Conservation (phyloP, 1,139 yeast species). For the Protomyces arabidopsidicola region DNA sequence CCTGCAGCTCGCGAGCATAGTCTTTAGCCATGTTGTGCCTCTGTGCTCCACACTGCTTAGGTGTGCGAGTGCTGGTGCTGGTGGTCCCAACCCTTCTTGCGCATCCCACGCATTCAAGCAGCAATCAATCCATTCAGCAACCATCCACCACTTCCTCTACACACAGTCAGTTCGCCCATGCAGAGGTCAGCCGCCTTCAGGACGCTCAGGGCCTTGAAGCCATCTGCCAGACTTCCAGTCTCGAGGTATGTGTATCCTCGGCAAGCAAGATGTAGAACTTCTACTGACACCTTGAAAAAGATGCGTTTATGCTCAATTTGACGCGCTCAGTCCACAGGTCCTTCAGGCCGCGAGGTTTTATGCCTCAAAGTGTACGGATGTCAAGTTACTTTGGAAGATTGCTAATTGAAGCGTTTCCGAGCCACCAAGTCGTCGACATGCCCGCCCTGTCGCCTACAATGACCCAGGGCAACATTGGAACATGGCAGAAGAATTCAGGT, state of each 20-base stretch:
- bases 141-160: background rate
- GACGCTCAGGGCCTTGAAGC: slow-evolving; percentile 14
- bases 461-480: slow-evolving; percentile 93
- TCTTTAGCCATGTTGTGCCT: background rate
- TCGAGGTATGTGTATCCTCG: background rate
- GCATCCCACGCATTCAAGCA: background rate
- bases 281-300: background rate
- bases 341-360: slow-evolving; percentile 31
- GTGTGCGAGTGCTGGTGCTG: too few species aligned
- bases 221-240: slow-evolving; percentile 1
- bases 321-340: slow-evolving; percentile 17
- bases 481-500: slow-evolving; percentile 85
- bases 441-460: slow-evolving; percentile 99
- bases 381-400: background rate
- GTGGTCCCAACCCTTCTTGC: background rate
- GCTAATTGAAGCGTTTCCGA: slow-evolving; percentile 43
- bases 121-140: background rate
- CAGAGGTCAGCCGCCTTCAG: slow-evolving; percentile 14
- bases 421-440: slow-evolving; percentile 65
- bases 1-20: background rate
- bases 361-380: slow-evolving; percentile 40
- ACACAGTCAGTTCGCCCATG: background rate
- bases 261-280: background rate
- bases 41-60: too few species aligned
- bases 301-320: slow-evolving; percentile 4